Evolutionary conservation across 208 protist species (phyloP), one percentile per base, ranked within the genome.

Genomic region (Strigomonas oncopelti): DNA sequence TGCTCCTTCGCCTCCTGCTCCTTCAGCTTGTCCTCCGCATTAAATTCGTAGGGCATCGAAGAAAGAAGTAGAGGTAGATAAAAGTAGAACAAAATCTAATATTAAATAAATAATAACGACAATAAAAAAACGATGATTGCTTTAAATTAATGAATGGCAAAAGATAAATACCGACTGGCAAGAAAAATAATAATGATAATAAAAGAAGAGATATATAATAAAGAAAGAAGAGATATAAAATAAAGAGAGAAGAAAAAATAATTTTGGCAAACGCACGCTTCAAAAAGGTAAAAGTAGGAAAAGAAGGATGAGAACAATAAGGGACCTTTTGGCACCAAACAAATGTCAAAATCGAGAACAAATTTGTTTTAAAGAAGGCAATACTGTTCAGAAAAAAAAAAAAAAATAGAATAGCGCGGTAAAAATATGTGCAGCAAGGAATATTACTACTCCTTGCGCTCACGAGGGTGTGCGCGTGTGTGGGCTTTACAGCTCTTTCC

Each of bases 401-500:
- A 64, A 64, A n/a, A 53, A 45, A 61, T 46, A 20, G 13, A 58
- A 58, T 28, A 61, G 46, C 5, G 8, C 4, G 13, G 42, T n/a
- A 48, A 14, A 48, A 14, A 7, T 4, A 48, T n/a, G 16, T 48
- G 42, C 42, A 48, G 1, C 1, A 20, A 20, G 5, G 42, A 48
- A 20, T 20, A 48, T 48, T 48, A 48, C 42, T 20, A 48, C 42
- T 20, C 42, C 42, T 9, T 28, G 51, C 14, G 24, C 38, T 45
- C 14, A 45, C 38, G 38, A 45, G 9, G 25, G 7, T 55, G 22
- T 55, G 13, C 7, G 8, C 22, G 29, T 51, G 18, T 34, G 8
- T 64, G 7, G 1, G 27, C 24, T 36, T 61, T 61, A 85, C 25
- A 82, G 58, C 48, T 82, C 76, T 38, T 82, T 85, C 20, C 67